Percentiles rank a stretch among this genome's conserved stretches.
Evolutionary conservation across 2,329 filamentous ascomycete genomes (phyloP).

Genomic region (Nigrospora osmanthi): DNA sequence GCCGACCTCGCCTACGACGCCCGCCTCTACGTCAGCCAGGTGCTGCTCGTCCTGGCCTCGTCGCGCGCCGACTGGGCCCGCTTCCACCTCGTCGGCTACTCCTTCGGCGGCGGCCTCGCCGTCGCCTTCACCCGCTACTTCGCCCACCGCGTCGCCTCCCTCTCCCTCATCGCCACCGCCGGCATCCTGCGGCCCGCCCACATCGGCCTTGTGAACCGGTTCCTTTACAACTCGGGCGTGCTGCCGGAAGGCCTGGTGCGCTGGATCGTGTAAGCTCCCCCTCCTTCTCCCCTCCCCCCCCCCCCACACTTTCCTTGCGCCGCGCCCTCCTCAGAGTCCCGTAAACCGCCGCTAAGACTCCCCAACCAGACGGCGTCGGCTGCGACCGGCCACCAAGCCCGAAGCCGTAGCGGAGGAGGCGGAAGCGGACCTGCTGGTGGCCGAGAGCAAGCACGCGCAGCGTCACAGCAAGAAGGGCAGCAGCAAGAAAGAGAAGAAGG

Average conservation of each 20-base stretch:
- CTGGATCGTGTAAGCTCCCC: conserved; percentile 27
- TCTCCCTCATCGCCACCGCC: conserved; percentile 60
- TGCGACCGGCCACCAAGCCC: background rate
- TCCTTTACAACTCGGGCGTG: conserved; percentile 54
- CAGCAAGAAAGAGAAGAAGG: no score
- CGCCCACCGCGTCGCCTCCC: conserved; percentile 52
- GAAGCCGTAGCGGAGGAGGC: background rate
- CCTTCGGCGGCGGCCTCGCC: conserved; percentile 67
- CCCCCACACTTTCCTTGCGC: background rate
- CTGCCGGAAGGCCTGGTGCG: conserved; percentile 52
- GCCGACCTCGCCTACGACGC: conserved; percentile 50
- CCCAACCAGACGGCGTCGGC: background rate
- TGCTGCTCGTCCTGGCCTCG: conserved; percentile 57
- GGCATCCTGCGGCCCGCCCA: conserved; percentile 60
- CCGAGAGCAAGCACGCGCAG: conserved; percentile 9
- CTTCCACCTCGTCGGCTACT: conserved; percentile 73
- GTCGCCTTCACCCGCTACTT: conserved; percentile 64
- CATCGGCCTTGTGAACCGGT: conserved; percentile 49
- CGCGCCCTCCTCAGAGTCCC: background rate
- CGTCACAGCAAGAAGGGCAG: no score
- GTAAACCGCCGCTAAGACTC: background rate
- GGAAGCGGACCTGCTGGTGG: conserved; percentile 11
- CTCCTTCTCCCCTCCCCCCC: background rate
- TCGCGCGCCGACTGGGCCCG: conserved; percentile 47
- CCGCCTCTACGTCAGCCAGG: conserved; percentile 57